These are phyloP conservation scores for Carex parvula DNA, from an alignment of 176 grass and related monocot genomes.

Conservation along the genomic window DNA sequence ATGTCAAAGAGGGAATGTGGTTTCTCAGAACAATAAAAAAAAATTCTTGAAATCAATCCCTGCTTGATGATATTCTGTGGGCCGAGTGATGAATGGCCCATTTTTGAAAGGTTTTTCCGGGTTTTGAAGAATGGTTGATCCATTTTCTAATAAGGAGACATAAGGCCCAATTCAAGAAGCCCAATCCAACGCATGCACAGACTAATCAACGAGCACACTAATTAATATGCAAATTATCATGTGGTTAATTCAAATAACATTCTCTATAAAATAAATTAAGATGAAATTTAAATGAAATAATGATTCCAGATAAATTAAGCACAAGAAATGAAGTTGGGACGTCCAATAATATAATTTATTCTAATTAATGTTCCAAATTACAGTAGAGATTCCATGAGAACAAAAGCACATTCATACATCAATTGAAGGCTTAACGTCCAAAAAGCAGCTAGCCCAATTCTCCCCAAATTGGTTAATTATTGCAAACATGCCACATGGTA, in stretches of 20 bases:
- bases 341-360: slow-evolving; percentile 13
- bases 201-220: not conserved
- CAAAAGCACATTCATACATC: not conserved
- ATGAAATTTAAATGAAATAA: not conserved
- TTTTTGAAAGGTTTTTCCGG: too few relatives aligned
- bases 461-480: slow-evolving; percentile 21
- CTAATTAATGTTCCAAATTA: slow-evolving; percentile 1
- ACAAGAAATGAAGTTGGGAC: not conserved
- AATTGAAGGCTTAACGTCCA: slow-evolving; percentile 9
- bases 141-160: too few relatives aligned
- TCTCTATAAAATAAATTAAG: not conserved
- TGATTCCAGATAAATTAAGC: not conserved
- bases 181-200: not conserved
- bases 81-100: too few relatives aligned
- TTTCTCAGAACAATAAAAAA: not conserved
- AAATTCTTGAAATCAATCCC: not conserved
- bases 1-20: not conserved
- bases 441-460: slow-evolving; percentile 29
- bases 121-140: too few relatives aligned
- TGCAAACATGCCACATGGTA: not conserved
- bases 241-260: not conserved
- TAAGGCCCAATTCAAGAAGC: not conserved
- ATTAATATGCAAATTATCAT: too few relatives aligned
- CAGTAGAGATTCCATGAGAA: slow-evolving; percentile 5
- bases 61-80: not conserved